Evolutionary conservation across 768 basidiomycete species (phyloP).

Genomic region (Tricholoma hemisulphureum): DNA sequence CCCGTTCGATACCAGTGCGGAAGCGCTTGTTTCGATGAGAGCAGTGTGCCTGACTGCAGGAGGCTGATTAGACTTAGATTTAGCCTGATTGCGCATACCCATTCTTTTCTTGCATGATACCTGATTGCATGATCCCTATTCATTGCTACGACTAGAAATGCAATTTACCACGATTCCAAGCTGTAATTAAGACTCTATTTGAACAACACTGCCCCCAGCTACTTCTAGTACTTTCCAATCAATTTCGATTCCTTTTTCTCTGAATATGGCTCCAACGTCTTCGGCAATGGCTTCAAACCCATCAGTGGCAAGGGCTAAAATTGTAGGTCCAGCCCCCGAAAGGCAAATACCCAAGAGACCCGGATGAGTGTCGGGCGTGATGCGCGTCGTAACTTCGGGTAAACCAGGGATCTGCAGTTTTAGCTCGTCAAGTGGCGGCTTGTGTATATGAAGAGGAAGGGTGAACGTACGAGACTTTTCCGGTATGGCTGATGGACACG

Average conservation of each 20-base stretch:
- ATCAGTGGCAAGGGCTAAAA: constrained; percentile 86
- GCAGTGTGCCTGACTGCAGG: constrained; percentile 90
- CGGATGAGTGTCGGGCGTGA: constrained; percentile 87
- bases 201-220: constrained; percentile 41
- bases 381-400: constrained; percentile 83
- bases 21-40: constrained; percentile 76
- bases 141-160: constrained; percentile 4
- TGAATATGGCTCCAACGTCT: constrained; percentile 76
- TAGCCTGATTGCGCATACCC: constrained; percentile 14
- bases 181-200: constrained; percentile 10
- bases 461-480: constrained; percentile 65
- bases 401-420: constrained; percentile 84
- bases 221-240: constrained; percentile 89
- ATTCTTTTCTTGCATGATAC: constrained; percentile 3
- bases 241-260: constrained; percentile 68
- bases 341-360: constrained; percentile 97
- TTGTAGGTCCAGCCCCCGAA: constrained; percentile 97
- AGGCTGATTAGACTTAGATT: constrained; percentile 37
- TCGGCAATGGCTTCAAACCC: constrained; percentile 85
- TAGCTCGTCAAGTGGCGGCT: neutral
- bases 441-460: neutral
- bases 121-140: constrained; percentile 1
- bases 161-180: constrained; percentile 14
- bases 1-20: constrained; percentile 66
- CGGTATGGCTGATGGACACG: constrained; percentile 97